Evolutionary conservation across 2,329 filamentous ascomycete genomes (phyloP).

Genomic region (Alternaria hordeiaustralica): DNA sequence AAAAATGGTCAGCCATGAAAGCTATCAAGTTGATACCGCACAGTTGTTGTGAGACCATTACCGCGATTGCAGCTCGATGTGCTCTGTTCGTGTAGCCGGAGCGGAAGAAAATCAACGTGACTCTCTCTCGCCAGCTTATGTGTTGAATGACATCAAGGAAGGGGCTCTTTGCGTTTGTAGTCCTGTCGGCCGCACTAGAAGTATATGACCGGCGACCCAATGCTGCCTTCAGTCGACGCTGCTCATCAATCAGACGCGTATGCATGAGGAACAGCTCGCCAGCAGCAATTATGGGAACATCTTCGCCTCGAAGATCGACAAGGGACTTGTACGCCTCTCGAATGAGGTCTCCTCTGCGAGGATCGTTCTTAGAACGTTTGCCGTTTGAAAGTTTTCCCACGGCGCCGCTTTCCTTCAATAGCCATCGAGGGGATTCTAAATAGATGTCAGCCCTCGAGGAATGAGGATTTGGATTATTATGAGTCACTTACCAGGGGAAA

Average conservation of each 20-base stretch:
- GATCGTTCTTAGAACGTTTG: not conserved
- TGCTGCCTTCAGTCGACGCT: not conserved
- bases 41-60: not conserved
- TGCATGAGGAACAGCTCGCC: not conserved
- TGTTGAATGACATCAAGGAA: not conserved
- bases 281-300: not conserved
- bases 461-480: too few species aligned
- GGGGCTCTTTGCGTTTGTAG: too few species aligned
- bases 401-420: not conserved
- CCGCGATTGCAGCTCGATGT: not conserved
- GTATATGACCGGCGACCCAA: not conserved
- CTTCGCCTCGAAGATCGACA: not conserved
- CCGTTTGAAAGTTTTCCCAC: too few species aligned
- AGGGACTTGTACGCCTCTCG: not conserved
- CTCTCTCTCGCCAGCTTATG: not conserved
- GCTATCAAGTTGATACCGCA: not conserved
- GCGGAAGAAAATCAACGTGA: not conserved
- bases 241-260: not conserved
- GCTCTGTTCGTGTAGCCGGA: not conserved
- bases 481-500: not conserved
- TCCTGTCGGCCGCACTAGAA: too few species aligned
- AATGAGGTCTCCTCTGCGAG: not conserved
- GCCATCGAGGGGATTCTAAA: not conserved
- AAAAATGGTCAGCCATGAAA: not conserved
- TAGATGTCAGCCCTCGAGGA: not conserved